A percentile compares a stretch with the other conserved stretches of the same genome.
These are phyloP conservation scores for Yamadazyma dendronema DNA, from an alignment of 1,139 yeast genomes.

Conservation along the genomic window DNA sequence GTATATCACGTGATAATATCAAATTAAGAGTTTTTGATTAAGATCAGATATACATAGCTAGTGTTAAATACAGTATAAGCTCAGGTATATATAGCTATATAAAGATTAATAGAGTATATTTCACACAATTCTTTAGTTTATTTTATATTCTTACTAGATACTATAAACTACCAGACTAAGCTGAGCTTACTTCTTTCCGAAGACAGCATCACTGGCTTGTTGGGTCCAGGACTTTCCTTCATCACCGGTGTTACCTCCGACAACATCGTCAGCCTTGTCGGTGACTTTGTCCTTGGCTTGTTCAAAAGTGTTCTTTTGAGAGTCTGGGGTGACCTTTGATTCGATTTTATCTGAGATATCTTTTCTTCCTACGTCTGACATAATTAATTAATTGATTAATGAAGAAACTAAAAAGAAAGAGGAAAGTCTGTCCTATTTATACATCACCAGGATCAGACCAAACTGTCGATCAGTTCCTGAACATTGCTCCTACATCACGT, in stretches of 20 bases:
- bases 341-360: slow-evolving; percentile 39
- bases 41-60: too few relatives aligned
- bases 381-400: slow-evolving; percentile 11
- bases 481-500: neutral
- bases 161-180: too few relatives aligned
- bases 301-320: slow-evolving; percentile 39
- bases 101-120: too few relatives aligned
- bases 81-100: too few relatives aligned
- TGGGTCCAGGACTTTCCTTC: slow-evolving; percentile 40
- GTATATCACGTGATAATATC: too few relatives aligned
- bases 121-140: too few relatives aligned
- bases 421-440: slow-evolving; percentile 3
- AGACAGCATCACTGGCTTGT: slow-evolving; percentile 40
- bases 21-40: too few relatives aligned
- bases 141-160: too few relatives aligned
- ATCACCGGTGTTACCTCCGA: slow-evolving; percentile 33
- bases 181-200: slow-evolving; percentile 29
- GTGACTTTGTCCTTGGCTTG: slow-evolving; percentile 38
- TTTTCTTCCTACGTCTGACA: slow-evolving; percentile 50
- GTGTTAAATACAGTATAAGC: too few relatives aligned
- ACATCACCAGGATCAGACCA: neutral
- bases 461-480: neutral
- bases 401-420: neutral
- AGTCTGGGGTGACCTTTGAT: slow-evolving; percentile 41
- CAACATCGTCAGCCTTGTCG: slow-evolving; percentile 33